phyloP scores from a whole-genome alignment of 176 grass and related monocot species.

The Dactylis glomerata region DNA sequence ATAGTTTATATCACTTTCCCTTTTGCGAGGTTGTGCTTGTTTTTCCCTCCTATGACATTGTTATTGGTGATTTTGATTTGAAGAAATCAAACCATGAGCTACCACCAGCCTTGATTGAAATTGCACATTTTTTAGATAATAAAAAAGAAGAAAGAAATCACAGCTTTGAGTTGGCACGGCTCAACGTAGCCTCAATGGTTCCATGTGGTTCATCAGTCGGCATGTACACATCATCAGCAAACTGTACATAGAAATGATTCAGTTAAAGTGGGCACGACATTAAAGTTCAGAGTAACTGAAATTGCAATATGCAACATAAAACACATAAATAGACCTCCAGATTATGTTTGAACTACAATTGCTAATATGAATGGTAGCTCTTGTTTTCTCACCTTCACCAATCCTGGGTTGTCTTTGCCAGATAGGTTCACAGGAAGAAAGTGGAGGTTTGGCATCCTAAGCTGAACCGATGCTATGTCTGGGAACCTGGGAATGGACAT shows the following conservation, averaged over 20 bases:
- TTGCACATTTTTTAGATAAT: conserved; percentile 30
- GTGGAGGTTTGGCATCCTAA: conserved; percentile 90
- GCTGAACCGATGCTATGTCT: conserved; percentile 73
- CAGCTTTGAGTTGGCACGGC: conserved; percentile 66
- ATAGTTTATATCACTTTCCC: conserved; percentile 9
- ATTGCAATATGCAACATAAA: neutral
- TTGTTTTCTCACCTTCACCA: conserved; percentile 72
- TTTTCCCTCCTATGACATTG: neutral
- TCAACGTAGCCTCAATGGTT: conserved; percentile 86
- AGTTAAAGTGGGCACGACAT: neutral
- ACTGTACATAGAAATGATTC: conserved; percentile 35
- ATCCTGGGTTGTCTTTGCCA: conserved; percentile 68
- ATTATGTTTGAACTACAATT: neutral
- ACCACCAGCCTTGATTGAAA: neutral
- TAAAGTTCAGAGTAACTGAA: neutral
- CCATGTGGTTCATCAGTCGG: conserved; percentile 91
- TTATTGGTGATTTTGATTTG: neutral
- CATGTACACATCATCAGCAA: conserved; percentile 92
- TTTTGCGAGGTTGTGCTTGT: neutral
- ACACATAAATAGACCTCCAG: neutral
- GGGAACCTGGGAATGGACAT: conserved; percentile 49
- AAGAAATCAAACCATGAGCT: conserved; percentile 2
- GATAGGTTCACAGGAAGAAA: conserved; percentile 83
- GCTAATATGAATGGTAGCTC: neutral
- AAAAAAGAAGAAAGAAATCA: neutral